Evolutionary conservation across 805 yeast genomes (phyloP), one percentile per base, ranked within the genome.

Genomic region (Hanseniaspora meyeri): DNA sequence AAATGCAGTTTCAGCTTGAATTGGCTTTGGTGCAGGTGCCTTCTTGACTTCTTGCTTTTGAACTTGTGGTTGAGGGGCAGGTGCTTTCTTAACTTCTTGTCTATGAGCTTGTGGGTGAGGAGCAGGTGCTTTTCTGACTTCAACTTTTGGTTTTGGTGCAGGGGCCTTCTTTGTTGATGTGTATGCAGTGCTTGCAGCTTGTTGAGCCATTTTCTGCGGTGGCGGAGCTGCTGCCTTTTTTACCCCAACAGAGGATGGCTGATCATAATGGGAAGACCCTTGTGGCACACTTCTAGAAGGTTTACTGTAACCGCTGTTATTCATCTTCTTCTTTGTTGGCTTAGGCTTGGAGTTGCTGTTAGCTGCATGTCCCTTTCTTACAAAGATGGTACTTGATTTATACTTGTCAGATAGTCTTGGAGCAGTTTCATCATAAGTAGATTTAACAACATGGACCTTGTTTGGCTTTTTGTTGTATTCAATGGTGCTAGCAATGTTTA

Each of bases 391-490:
- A 60, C 95, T 86, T 3, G 96, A 87, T 72, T 93, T 93, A 74
- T 93, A 93, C 11, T 72, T 59, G 67, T 93, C 97, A 45, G 85
- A 75, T 60, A 78, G 67, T 11, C 63, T 64, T 11, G 95, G 95
- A 32, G 85, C 83, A n/a, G 79, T 66, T 12, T 74, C 75, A 49
- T 83, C 84, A 43, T 76, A 68, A 52, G 76, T 79, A 64, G 85
- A 80, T 68, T 86, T 89, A 62, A 93, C 85, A 9, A 77, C 68
- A 59, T 89, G 93, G 29, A 74, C 65, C 67, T 80, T 83, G 2
- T 95, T 95, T 1, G 96, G 88, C 68, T 93, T 93, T 77, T 91
- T 93, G 70, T 84, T 87, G 70, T 93, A 93, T 59, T 79, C 78
- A 58, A 93, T 78, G 0, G 85, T 77, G 3, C 85, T 78, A 1